Evolutionary conservation across 345 rosid species (phyloP).

Genomic region (Salix purpurea): DNA sequence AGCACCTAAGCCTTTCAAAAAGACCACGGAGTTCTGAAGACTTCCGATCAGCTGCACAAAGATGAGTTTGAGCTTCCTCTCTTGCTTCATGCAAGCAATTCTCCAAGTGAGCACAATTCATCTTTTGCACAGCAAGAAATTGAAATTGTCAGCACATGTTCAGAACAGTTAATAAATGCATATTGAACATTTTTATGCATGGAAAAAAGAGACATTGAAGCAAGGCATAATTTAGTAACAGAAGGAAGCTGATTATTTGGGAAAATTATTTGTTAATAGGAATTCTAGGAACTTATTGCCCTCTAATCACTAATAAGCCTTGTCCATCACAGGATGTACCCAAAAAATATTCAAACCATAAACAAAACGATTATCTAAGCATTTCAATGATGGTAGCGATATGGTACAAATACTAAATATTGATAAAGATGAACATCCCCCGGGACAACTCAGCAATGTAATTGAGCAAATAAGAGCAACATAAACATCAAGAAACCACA

Average conservation of each 20-base stretch:
- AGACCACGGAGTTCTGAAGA: constrained; percentile 83
- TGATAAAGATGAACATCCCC: background rate
- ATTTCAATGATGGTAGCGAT: background rate
- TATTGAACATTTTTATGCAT: background rate
- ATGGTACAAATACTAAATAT: background rate
- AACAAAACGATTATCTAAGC: background rate
- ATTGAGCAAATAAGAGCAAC: background rate
- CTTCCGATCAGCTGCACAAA: constrained; percentile 85
- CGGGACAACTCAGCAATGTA: background rate
- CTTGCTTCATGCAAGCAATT: constrained; percentile 98
- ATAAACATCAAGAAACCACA: background rate
- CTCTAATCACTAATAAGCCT: background rate
- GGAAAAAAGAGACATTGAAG: background rate
- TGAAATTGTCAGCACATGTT: background rate
- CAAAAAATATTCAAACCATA: background rate
- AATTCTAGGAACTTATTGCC: background rate
- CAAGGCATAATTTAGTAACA: background rate
- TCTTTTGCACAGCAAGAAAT: constrained; percentile 36
- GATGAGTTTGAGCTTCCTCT: constrained; percentile 96
- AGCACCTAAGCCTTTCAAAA: constrained; percentile 69
- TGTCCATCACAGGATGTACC: background rate
- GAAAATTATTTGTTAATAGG: background rate
- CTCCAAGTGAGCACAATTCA: constrained; percentile 98
- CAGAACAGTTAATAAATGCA: background rate
- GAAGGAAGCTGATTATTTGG: too few species aligned